A percentile compares a stretch with the other conserved stretches of the same genome.
Evolutionary conservation across 2,329 filamentous ascomycete genomes (phyloP).

Genomic region (Apiospora pterosperma): DNA sequence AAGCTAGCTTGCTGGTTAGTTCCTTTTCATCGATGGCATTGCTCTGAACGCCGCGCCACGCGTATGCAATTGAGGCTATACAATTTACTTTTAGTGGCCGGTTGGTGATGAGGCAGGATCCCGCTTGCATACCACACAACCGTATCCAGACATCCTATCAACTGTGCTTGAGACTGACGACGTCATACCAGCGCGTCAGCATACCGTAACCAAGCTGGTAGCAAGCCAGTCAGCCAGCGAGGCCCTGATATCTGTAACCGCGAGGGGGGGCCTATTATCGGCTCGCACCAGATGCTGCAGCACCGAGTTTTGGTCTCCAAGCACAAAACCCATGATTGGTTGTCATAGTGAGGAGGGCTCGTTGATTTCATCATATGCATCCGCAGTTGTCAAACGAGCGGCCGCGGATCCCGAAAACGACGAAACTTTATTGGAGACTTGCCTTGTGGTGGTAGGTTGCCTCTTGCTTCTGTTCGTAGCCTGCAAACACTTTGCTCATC

Average conservation of each 20-base stretch:
- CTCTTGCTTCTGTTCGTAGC: background rate
- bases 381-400: background rate
- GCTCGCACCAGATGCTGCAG: background rate
- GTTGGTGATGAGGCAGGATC: background rate
- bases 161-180: background rate
- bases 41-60: background rate
- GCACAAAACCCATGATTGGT: background rate
- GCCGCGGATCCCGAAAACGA: conserved; percentile 2
- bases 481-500: background rate
- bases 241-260: background rate
- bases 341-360: background rate
- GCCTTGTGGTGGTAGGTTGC: background rate
- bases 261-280: background rate
- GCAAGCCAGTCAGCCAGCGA: background rate
- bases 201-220: background rate
- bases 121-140: background rate
- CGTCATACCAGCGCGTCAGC: background rate
- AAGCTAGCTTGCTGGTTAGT: background rate
- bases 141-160: background rate
- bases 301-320: background rate
- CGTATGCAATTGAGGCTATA: conserved; percentile 1
- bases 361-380: background rate
- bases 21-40: background rate
- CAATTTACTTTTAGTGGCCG: background rate
- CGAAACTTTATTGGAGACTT: background rate